A percentile compares a stretch with the other conserved stretches of the same genome.
phyloP scores from a whole-genome alignment of 106 monocot species.

The Xerophyta viscosa region DNA sequence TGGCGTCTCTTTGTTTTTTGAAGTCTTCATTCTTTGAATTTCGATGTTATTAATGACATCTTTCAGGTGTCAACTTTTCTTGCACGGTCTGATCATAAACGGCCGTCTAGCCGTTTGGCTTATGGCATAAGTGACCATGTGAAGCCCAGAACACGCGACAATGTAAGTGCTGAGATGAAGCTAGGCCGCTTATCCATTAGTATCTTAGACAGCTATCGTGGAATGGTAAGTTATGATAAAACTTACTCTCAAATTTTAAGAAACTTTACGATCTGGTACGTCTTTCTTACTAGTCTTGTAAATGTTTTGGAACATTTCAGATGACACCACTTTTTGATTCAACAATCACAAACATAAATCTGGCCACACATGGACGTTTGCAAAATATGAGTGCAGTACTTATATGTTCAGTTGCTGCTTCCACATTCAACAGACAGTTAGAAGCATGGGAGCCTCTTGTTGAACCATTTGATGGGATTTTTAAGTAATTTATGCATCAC shows the following conservation, averaged over 20 bases:
- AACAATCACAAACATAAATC: slow-evolving; percentile 73
- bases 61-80: slow-evolving; percentile 83
- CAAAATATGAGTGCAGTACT: slow-evolving; percentile 83
- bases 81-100: slow-evolving; percentile 80
- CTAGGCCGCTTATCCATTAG: slow-evolving; percentile 67
- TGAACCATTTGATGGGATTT: slow-evolving; percentile 98
- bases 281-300: neutral
- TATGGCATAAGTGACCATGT: slow-evolving; percentile 54
- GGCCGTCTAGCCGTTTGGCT: slow-evolving; percentile 74
- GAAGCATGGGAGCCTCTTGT: slow-evolving; percentile 98
- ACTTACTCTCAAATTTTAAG: too few relatives aligned
- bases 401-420: slow-evolving; percentile 91
- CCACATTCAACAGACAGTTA: slow-evolving; percentile 89
- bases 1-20: neutral
- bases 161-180: slow-evolving; percentile 87
- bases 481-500: too few relatives aligned
- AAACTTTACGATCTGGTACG: too few relatives aligned
- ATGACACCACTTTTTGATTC: slow-evolving; percentile 72
- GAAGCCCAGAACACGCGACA: slow-evolving; percentile 79
- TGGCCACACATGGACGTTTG: slow-evolving; percentile 78
- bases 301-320: slow-evolving; percentile 22
- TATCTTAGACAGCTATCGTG: slow-evolving; percentile 57
- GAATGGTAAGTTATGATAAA: slow-evolving; percentile 76
- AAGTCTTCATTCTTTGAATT: slow-evolving; percentile 6
- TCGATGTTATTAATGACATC: too few relatives aligned